Base-by-base conservation (phyloP, 2,329 filamentous ascomycete species). In the Pseudofabraea citricarpa region DNA sequence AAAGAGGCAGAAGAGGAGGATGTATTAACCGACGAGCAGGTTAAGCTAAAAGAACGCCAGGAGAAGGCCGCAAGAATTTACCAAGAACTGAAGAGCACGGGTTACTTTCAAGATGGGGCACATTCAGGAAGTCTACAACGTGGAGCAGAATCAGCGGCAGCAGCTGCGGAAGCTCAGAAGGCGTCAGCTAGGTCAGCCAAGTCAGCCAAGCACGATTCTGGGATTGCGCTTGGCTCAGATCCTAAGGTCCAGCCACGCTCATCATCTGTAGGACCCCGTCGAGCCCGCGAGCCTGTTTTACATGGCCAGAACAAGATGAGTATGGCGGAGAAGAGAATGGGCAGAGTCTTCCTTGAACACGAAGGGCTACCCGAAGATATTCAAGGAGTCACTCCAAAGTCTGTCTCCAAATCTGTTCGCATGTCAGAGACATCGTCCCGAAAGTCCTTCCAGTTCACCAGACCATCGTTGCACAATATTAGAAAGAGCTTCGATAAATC, bases 11-110 rank as follows among this genome's bases (percentile, higher is more conserved):
- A 41, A n/a, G 32, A 44, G 16, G 63, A 65, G 22, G 65, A 69
- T 12, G 68, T 73, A 38, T 64, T 67, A 36, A 59, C 65, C 38
- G 64, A 61, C 41, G 58, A 64, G 26, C 62, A 68, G 32, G 61
- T 68, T 36, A 69, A 71, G 51, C 59, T 74, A 43, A 58, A 62
- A 27, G 62, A 66, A 41, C 57, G 64, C 37, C 65, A 69, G 45
- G 65, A 58, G 10, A 72, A 68, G 50, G 73, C 71, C 1, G 70
- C 76, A 53, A 65, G 64, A 44, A 68, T 67, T 3, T 79, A 79
- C 55, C 69, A 70, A 10, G 69, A 77, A 56, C 60, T 79, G 50
- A 79, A 79, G 61, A 63, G 65, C 42, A 62, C 66, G 6, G 75
- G 75, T 8, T 73, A 72, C 45, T 58, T 61, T 31, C 47, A 51